phyloP scores from a whole-genome alignment of 23 red algal genomes.

The Gracilaria gracilis region DNA sequence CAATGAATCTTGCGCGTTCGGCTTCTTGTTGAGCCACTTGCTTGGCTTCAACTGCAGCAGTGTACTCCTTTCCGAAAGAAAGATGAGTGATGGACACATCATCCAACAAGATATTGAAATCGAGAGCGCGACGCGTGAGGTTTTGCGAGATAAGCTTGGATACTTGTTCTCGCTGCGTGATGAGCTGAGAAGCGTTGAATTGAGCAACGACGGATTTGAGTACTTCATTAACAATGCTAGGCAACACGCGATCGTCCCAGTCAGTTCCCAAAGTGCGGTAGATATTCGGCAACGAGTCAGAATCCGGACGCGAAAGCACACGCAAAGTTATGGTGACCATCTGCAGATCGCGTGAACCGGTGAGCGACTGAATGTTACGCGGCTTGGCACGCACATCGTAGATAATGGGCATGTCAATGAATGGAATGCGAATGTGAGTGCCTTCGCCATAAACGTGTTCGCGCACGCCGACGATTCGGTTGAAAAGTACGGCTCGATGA shows the following conservation, averaged over 20 bases:
- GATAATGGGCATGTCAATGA: slow-evolving; percentile 90
- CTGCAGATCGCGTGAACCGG: slow-evolving; percentile 96
- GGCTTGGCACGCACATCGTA: slow-evolving; percentile 96
- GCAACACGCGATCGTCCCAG: slow-evolving; percentile 98
- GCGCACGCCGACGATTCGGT: slow-evolving; percentile 92
- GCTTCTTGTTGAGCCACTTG: slow-evolving; percentile 99
- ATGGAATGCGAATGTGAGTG: slow-evolving; percentile 94
- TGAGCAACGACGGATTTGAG: slow-evolving; percentile 97
- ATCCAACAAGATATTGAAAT: slow-evolving; percentile 96
- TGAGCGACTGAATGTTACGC: slow-evolving; percentile 89
- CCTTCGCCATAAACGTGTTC: slow-evolving; percentile 91
- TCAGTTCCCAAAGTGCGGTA: slow-evolving; percentile 93
- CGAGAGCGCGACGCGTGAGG: slow-evolving; percentile 80
- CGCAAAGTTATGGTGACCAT: slow-evolving; percentile 98
- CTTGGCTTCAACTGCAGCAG: slow-evolving; percentile 95
- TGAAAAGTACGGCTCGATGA: slow-evolving; percentile 97
- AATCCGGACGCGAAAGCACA: slow-evolving; percentile 86
- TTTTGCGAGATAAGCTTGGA: slow-evolving; percentile 89
- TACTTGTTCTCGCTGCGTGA: slow-evolving; percentile 98
- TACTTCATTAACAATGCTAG: slow-evolving; percentile 99
- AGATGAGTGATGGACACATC: slow-evolving; percentile 99
- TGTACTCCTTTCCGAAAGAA: slow-evolving; percentile 98
- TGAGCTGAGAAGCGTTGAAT: slow-evolving; percentile 96
- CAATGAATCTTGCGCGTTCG: slow-evolving; percentile 94
- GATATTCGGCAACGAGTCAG: slow-evolving; percentile 80